Evolutionary conservation across 352 stramenopile species (phyloP).

Genomic region (Phytophthora pini): DNA sequence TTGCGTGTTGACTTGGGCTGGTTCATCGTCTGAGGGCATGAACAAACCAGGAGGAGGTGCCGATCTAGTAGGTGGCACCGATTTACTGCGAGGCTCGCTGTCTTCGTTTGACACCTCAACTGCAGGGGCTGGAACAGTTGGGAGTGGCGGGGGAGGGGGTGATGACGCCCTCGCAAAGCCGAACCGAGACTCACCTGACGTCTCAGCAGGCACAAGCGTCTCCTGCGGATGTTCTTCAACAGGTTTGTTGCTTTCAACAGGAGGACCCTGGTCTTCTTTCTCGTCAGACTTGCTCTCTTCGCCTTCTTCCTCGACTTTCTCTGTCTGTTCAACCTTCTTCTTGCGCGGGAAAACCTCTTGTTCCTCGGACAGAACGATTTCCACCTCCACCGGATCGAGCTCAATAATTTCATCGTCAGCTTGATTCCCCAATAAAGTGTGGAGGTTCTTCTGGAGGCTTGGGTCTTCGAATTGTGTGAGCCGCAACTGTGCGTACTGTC

Average conservation of each 20-base stretch:
- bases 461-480: slow-evolving; percentile 57
- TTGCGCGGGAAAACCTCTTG: slow-evolving; percentile 62
- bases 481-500: slow-evolving; percentile 57
- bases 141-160: slow-evolving; percentile 11
- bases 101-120: slow-evolving; percentile 2
- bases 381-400: slow-evolving; percentile 48
- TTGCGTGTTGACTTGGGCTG: slow-evolving; percentile 13
- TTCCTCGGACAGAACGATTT: slow-evolving; percentile 66
- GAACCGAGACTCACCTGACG: slow-evolving; percentile 51
- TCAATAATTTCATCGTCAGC: slow-evolving; percentile 58
- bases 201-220: slow-evolving; percentile 1
- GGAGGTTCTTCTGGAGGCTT: slow-evolving; percentile 44
- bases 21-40: slow-evolving; percentile 11
- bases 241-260: slow-evolving; percentile 9
- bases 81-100: slow-evolving; percentile 24
- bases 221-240: slow-evolving; percentile 21
- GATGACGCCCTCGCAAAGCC: slow-evolving; percentile 53
- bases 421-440: slow-evolving; percentile 48
- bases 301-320: slow-evolving; percentile 19
- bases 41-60: slow-evolving; percentile 36
- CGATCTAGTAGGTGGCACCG: slow-evolving; percentile 20
- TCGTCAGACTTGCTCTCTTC: slow-evolving; percentile 11
- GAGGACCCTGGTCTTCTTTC: slow-evolving; percentile 3
- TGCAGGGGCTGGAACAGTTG: slow-evolving; percentile 8
- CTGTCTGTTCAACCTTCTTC: slow-evolving; percentile 29